A percentile compares a stretch with the other conserved stretches of the same genome.
These are phyloP conservation scores for Candida maris DNA, from an alignment of 805 yeast genomes.

Conservation along the genomic window DNA sequence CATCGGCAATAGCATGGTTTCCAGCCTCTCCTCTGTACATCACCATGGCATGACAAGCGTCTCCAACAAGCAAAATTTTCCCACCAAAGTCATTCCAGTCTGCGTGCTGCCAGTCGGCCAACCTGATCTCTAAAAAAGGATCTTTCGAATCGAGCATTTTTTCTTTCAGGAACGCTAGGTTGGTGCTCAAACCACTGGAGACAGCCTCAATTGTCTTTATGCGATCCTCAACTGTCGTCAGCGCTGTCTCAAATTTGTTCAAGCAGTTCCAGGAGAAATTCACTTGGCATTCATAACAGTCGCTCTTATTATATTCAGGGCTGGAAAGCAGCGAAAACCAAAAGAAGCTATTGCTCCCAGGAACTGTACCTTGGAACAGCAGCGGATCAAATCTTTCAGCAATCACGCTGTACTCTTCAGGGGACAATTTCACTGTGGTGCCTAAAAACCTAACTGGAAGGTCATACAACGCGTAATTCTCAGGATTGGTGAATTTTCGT, in stretches of 20 bases:
- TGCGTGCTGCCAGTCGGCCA: slow-evolving; percentile 16
- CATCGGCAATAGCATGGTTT: slow-evolving; percentile 21
- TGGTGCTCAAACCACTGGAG: slow-evolving; percentile 8
- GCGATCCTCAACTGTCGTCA: slow-evolving; percentile 9
- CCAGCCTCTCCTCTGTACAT: slow-evolving; percentile 22
- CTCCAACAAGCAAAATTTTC: slow-evolving; percentile 32
- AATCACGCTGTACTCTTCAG: slow-evolving; percentile 18
- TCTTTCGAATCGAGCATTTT: slow-evolving; percentile 6
- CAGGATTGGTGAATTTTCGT: slow-evolving; percentile 20
- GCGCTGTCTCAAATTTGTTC: slow-evolving; percentile 7
- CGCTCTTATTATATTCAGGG: slow-evolving; percentile 11
- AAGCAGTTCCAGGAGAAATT: slow-evolving; percentile 18
- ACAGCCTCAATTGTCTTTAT: slow-evolving; percentile 6
- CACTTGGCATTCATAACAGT: slow-evolving; percentile 16
- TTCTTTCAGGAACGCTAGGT: slow-evolving; percentile 9
- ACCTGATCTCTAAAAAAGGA: slow-evolving; percentile 10
- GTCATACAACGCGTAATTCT: slow-evolving; percentile 20
- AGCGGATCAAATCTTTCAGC: slow-evolving; percentile 26
- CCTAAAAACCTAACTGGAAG: slow-evolving; percentile 30
- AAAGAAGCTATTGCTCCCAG: slow-evolving; percentile 24
- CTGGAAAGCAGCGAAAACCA: slow-evolving; percentile 28
- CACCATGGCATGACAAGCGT: slow-evolving; percentile 35
- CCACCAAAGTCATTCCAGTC: slow-evolving; percentile 19
- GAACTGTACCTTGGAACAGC: slow-evolving; percentile 31
- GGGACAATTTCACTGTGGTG: slow-evolving; percentile 24